These are phyloP conservation scores for Talaromyces liani DNA, from an alignment of 495 filamentous ascomycete species.

Conservation along the genomic window DNA sequence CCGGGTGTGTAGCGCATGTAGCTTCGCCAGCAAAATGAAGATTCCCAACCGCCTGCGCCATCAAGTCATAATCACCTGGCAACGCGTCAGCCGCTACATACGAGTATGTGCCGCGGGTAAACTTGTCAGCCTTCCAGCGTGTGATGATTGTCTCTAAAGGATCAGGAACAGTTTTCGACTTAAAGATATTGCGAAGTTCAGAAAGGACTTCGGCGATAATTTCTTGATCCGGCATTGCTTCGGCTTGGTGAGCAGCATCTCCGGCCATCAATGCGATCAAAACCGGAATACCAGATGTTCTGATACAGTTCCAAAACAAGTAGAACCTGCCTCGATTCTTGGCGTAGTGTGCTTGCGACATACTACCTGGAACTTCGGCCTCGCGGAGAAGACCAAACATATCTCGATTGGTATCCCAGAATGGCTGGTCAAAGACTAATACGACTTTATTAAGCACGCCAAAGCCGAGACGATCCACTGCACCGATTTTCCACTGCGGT, in stretches of 20 bases:
- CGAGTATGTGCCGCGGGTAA: slow-evolving; percentile 87
- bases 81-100: slow-evolving; percentile 75
- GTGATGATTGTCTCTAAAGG: slow-evolving; percentile 87
- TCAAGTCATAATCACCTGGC: slow-evolving; percentile 84
- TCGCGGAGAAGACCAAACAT: slow-evolving; percentile 89
- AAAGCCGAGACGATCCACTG: slow-evolving; percentile 84
- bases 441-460: slow-evolving; percentile 94
- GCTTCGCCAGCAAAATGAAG: slow-evolving; percentile 96
- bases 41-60: slow-evolving; percentile 80
- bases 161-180: slow-evolving; percentile 53
- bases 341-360: slow-evolving; percentile 55
- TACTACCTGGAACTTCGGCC: slow-evolving; percentile 45
- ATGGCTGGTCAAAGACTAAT: slow-evolving; percentile 78
- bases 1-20: slow-evolving; percentile 89
- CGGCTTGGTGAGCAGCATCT: slow-evolving; percentile 83
- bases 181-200: slow-evolving; percentile 63
- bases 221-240: slow-evolving; percentile 61
- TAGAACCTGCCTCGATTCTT: slow-evolving; percentile 77
- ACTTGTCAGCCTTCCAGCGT: slow-evolving; percentile 85
- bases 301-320: slow-evolving; percentile 92
- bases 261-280: slow-evolving; percentile 94
- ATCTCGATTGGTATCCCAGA: slow-evolving; percentile 89
- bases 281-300: slow-evolving; percentile 78
- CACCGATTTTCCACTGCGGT: slow-evolving; percentile 74
- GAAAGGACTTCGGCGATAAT: slow-evolving; percentile 73